phyloP scores from a whole-genome alignment of 164 flowering plant genomes.

The Magnolia sinica region DNA sequence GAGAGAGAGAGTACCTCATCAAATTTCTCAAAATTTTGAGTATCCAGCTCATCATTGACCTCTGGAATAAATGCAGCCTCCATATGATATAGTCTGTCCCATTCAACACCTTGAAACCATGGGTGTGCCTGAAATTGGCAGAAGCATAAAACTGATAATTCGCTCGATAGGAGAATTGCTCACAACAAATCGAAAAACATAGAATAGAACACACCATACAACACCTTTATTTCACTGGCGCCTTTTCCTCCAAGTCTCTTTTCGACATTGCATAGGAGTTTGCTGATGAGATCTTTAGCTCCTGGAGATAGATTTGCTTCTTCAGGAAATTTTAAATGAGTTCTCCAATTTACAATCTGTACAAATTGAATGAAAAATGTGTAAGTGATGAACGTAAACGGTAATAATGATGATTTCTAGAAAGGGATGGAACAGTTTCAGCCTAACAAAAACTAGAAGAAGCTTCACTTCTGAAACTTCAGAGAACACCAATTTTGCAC shows the following conservation, averaged over 20 bases:
- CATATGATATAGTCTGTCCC: slow-evolving; percentile 84
- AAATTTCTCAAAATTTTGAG: slow-evolving; percentile 96
- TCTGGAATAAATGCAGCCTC: slow-evolving; percentile 97
- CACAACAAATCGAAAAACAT: slow-evolving; percentile 13
- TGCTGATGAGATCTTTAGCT: slow-evolving; percentile 90
- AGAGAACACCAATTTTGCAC: neutral
- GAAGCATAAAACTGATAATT: slow-evolving; percentile 14
- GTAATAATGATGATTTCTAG: neutral
- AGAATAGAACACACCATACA: slow-evolving; percentile 39
- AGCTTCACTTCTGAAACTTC: neutral
- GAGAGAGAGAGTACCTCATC: slow-evolving; percentile 60
- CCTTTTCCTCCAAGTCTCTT: slow-evolving; percentile 93
- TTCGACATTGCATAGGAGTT: slow-evolving; percentile 85
- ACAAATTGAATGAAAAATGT: slow-evolving; percentile 7
- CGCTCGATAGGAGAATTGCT: neutral
- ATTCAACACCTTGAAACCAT: slow-evolving; percentile 77
- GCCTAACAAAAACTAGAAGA: neutral
- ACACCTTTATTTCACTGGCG: slow-evolving; percentile 90
- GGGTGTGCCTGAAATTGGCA: slow-evolving; percentile 67
- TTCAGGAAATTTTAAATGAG: slow-evolving; percentile 90
- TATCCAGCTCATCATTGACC: slow-evolving; percentile 91
- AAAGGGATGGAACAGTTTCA: neutral
- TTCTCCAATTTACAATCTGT: slow-evolving; percentile 97
- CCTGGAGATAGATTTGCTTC: slow-evolving; percentile 85
- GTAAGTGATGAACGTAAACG: neutral